Percentiles rank a stretch among this genome's conserved stretches.
These are phyloP conservation scores for Wickerhamiella galacta DNA, from an alignment of 805 yeast species.

Conservation along the genomic window DNA sequence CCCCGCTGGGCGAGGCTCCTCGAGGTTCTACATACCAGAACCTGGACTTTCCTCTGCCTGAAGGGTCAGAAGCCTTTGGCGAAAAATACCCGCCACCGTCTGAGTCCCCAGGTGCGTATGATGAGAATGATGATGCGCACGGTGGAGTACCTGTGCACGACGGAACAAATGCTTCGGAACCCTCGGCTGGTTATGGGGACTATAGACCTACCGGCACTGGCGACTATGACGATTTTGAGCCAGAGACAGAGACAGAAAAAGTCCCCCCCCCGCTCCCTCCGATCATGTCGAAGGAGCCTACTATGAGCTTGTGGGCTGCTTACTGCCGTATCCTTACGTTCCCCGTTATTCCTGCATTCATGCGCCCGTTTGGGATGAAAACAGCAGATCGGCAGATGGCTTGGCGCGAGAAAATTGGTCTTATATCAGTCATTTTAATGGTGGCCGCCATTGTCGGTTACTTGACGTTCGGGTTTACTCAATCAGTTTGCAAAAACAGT, in stretches of 20 bases:
- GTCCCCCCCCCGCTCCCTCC: conserved; percentile 8
- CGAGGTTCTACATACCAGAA: too few relatives aligned
- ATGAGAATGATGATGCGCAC: too few relatives aligned
- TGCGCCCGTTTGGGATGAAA: conserved; percentile 58
- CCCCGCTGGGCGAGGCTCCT: too few relatives aligned
- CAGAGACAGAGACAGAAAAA: conserved; percentile 6
- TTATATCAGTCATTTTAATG: conserved; percentile 54
- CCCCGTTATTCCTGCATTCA: conserved; percentile 75
- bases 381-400: conserved; percentile 77
- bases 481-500: conserved; percentile 48
- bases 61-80: too few relatives aligned
- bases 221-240: too few relatives aligned
- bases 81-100: too few relatives aligned
- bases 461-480: conserved; percentile 79
- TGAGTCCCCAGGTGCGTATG: too few relatives aligned
- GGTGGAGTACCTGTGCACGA: too few relatives aligned
- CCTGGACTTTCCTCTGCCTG: too few relatives aligned
- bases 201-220: too few relatives aligned
- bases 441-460: conserved; percentile 70
- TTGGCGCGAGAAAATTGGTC: conserved; percentile 91
- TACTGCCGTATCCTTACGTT: conserved; percentile 72
- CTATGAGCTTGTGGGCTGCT: conserved; percentile 47
- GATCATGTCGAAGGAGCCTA: conserved; percentile 11
- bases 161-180: too few relatives aligned
- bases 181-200: too few relatives aligned